Evolutionary conservation across 352 stramenopile species (phyloP), one percentile per base, ranked within the genome.

Genomic region (Pythium dissimile): DNA sequence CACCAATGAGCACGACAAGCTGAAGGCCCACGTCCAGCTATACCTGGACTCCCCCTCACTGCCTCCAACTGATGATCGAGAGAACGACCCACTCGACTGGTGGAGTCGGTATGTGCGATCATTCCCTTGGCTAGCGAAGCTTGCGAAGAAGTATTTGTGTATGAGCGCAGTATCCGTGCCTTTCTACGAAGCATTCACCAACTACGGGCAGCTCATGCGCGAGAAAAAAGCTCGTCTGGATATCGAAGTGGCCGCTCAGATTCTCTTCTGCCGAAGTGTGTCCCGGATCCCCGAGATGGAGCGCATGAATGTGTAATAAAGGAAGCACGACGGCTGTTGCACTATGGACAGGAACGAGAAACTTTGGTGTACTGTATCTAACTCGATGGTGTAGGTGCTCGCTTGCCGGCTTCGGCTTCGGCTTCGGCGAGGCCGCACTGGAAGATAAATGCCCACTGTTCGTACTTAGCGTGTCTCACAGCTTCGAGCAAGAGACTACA

Each of bases 231-330:
- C 75, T 47, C 71, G 81, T 1, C 52, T 93, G 9, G 80, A 90
- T 58, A 91, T 90, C 27, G 79, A 91, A 61, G 77, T 93, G 5
- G 79, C 80, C 16, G 78, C 78, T 15, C 80, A 89, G 60, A 83
- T 90, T 35, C 66, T 93, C 20, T 93, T 93, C 53, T 88, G 81
- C 53, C 77, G 80, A 35, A 90, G 80, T 35, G 83, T 88, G 3
- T 90, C 75, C 32, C 63, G 80, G 8, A 90, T 93, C 34, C 78
- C 80, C 12, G 84, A 93, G 63, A 92, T 92, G 80, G 80, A 92
- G 34, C 82, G 82, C 32, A 89, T 92, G 57, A 87, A 87, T 49
- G 80, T 79, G 20, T 87, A 70, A n/a, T n/a, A n/a, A n/a, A n/a
- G n/a, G n/a, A n/a, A n/a, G n/a, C n/a, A n/a, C n/a, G n/a, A n/a